phyloP scores from a whole-genome alignment of 1,284 basidiomycete species.

The Papiliotrema nemorosa region DNA sequence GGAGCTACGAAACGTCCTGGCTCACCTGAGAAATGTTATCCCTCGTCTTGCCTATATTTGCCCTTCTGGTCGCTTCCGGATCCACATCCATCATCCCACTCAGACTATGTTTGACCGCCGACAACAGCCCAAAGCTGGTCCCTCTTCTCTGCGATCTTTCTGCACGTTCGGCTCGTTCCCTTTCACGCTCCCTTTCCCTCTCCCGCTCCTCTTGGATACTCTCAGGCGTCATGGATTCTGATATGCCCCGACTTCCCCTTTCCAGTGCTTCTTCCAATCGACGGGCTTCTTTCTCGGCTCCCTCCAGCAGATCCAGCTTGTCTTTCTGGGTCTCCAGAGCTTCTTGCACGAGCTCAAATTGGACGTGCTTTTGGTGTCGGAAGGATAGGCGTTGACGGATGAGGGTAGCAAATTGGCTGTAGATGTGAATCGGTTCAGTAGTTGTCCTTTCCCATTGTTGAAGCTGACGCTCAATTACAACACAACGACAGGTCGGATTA shows the following conservation, averaged over 20 bases:
- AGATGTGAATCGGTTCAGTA: constrained; percentile 94
- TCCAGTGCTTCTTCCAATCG: constrained; percentile 81
- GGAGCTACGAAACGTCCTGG: neutral
- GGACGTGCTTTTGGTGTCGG: constrained; percentile 96
- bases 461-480: constrained; percentile 55
- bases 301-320: constrained; percentile 84
- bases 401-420: constrained; percentile 88
- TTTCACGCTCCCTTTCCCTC: constrained; percentile 15
- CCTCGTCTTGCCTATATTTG: constrained; percentile 86
- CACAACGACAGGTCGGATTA: neutral
- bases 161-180: constrained; percentile 18
- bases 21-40: constrained; percentile 88
- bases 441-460: constrained; percentile 89
- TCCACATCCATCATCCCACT: constrained; percentile 99
- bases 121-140: constrained; percentile 81
- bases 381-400: constrained; percentile 92
- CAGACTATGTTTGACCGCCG: constrained; percentile 88
- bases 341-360: constrained; percentile 96
- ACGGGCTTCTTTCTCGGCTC: constrained; percentile 83
- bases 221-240: constrained; percentile 8
- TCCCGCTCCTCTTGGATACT: constrained; percentile 14
- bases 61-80: constrained; percentile 90
- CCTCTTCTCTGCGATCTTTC: constrained; percentile 12
- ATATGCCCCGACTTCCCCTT: constrained; percentile 30
- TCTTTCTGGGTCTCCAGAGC: constrained; percentile 80